A percentile compares a stretch with the other conserved stretches of the same genome.
phyloP scores from a whole-genome alignment of 1,139 yeast genomes.

The Citeromyces siamensis region DNA sequence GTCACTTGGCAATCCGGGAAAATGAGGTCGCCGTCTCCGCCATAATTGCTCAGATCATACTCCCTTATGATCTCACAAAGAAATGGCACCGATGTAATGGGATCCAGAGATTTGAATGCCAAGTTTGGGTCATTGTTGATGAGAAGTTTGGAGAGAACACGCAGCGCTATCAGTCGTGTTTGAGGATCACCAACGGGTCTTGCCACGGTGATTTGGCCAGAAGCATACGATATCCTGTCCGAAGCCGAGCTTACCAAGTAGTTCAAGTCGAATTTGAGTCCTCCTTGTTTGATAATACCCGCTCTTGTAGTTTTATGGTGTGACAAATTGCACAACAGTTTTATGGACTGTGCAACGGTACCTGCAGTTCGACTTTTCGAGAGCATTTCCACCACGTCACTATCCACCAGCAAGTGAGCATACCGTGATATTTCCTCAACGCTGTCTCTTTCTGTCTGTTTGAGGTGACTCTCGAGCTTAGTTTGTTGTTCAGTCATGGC shows the following conservation, averaged over 20 bases:
- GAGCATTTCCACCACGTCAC: conserved; percentile 7
- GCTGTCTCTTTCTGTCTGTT: conserved; percentile 17
- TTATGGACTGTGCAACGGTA: conserved; percentile 11
- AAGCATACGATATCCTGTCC: conserved; percentile 12
- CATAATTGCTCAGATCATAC: conserved; percentile 13
- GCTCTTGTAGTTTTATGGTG: conserved; percentile 16
- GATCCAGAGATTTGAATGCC: conserved; percentile 28
- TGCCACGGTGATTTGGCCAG: conserved; percentile 6
- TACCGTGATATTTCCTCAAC: conserved; percentile 13
- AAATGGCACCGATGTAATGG: conserved; percentile 31
- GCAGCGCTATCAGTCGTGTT: conserved; percentile 15
- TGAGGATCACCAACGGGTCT: conserved; percentile 10
- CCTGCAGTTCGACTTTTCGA: background rate
- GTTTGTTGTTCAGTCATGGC: conserved; percentile 7
- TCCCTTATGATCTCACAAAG: conserved; percentile 30
- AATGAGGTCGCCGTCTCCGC: conserved; percentile 19
- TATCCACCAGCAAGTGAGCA: conserved; percentile 6
- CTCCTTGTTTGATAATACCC: conserved; percentile 35
- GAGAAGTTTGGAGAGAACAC: conserved; percentile 30
- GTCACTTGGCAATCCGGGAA: conserved; percentile 14
- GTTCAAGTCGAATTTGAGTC: conserved; percentile 24
- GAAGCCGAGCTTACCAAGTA: conserved; percentile 24
- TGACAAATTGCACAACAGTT: conserved; percentile 13
- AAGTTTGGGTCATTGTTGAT: conserved; percentile 26
- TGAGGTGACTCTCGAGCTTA: conserved; percentile 8